Percentiles rank a stretch among this genome's conserved stretches.
phyloP scores from a whole-genome alignment of 176 grass and related monocot species.

The Ensete glaucum region DNA sequence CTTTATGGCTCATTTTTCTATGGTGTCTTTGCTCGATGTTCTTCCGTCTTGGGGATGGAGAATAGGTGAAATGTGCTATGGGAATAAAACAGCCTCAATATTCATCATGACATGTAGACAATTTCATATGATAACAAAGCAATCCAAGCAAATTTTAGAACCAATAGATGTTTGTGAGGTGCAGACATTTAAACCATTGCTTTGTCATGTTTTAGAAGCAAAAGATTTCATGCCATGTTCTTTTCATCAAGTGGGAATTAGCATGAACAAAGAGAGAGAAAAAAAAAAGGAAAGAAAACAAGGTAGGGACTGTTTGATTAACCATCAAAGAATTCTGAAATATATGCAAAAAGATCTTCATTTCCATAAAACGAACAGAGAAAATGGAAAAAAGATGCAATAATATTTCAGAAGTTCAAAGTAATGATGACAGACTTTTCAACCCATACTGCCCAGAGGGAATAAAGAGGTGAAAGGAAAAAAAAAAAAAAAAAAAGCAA shows the following conservation, averaged over 20 bases:
- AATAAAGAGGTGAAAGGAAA: conserved; percentile 6
- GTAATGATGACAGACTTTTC: conserved; percentile 32
- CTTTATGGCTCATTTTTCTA: background rate
- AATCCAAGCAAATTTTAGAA: background rate
- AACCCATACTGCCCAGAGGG: conserved; percentile 16
- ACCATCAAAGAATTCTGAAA: background rate
- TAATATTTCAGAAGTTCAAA: background rate
- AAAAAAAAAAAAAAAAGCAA: background rate
- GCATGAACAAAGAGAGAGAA: background rate
- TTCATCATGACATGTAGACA: no score
- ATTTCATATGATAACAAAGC: background rate
- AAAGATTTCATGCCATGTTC: background rate
- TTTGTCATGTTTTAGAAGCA: no score
- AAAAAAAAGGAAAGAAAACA: background rate
- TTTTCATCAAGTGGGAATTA: conserved; percentile 1
- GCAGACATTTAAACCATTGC: no score
- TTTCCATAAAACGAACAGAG: no score
- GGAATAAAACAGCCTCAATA: no score
- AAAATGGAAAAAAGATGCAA: no score
- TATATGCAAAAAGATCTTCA: no score
- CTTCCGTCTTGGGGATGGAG: background rate
- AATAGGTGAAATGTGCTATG: background rate
- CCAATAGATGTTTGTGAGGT: background rate
- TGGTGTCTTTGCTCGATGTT: no score
- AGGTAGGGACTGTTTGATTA: conserved; percentile 10